Evolutionary conservation across 371 early-diverging fungal genomes (phyloP).

Genomic region (Rhizopus arrhizus): DNA sequence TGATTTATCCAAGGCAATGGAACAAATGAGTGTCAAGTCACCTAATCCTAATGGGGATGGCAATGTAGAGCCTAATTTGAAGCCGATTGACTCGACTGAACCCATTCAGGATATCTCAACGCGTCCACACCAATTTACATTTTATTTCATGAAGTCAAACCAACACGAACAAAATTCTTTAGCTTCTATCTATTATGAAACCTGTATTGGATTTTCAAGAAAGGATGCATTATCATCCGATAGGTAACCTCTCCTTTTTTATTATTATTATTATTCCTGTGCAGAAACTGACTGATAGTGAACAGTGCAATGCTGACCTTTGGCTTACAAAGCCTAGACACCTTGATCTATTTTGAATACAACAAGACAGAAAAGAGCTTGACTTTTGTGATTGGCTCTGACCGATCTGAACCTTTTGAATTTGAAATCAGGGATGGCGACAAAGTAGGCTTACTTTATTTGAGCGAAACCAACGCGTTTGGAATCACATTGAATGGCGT

Average conservation of each 20-base stretch:
- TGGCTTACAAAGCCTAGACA: conserved; percentile 24
- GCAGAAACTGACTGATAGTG: no score
- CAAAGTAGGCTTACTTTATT: conserved; percentile 32
- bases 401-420: conserved; percentile 26
- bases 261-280: neutral
- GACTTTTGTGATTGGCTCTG: conserved; percentile 12
- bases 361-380: conserved; percentile 10
- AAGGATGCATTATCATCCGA: conserved; percentile 14
- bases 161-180: neutral
- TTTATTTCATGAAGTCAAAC: conserved; percentile 2
- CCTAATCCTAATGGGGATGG: conserved; percentile 5
- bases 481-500: conserved; percentile 34
- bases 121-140: neutral
- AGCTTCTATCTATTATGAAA: conserved; percentile 46
- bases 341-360: conserved; percentile 33
- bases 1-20: conserved; percentile 11
- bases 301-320: conserved; percentile 10
- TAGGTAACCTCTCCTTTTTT: conserved; percentile 5
- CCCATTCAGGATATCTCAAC: neutral
- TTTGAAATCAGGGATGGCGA: conserved; percentile 34
- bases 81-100: conserved; percentile 20
- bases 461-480: conserved; percentile 18
- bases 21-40: conserved; percentile 1
- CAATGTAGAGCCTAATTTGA: conserved; percentile 28
- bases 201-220: conserved; percentile 17